Conservation (phyloP, 805 yeast species). For the Candida saitoana region DNA sequence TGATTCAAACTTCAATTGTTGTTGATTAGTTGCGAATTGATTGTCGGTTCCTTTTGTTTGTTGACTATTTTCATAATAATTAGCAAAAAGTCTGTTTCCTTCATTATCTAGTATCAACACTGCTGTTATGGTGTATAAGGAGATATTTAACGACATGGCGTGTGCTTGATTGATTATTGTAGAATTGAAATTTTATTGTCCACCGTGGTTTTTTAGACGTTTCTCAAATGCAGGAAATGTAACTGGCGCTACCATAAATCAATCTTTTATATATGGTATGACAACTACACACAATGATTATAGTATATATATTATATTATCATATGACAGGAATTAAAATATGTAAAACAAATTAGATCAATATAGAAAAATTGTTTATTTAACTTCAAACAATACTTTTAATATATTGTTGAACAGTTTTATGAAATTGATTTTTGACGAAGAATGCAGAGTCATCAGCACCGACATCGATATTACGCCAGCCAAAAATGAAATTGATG, state of each 20-base stretch:
- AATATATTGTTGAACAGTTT: slow-evolving; percentile 20
- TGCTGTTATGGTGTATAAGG: slow-evolving; percentile 81
- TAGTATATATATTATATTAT: no score
- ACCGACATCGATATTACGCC: slow-evolving; percentile 22
- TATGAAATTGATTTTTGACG: slow-evolving; percentile 29
- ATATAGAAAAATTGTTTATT: no score
- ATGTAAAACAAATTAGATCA: no score
- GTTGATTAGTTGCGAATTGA: slow-evolving; percentile 44
- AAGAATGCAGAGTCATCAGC: slow-evolving; percentile 24
- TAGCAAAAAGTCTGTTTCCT: slow-evolving; percentile 77
- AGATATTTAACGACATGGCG: slow-evolving; percentile 44
- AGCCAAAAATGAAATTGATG: slow-evolving; percentile 69
- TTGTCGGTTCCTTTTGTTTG: slow-evolving; percentile 17
- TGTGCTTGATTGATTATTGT: background rate
- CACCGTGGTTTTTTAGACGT: slow-evolving; percentile 1
- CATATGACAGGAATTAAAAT: no score
- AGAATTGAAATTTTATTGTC: background rate
- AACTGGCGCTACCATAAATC: slow-evolving; percentile 4
- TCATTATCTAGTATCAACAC: slow-evolving; percentile 74
- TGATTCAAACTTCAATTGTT: slow-evolving; percentile 75
- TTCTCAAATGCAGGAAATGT: background rate
- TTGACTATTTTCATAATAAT: slow-evolving; percentile 55
- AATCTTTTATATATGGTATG: no score
- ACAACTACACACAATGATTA: no score
- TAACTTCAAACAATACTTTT: slow-evolving; percentile 3